Evolutionary conservation across 2,329 filamentous ascomycete species (phyloP), one percentile per base, ranked within the genome.

Genomic region (Penicillium sp.): DNA sequence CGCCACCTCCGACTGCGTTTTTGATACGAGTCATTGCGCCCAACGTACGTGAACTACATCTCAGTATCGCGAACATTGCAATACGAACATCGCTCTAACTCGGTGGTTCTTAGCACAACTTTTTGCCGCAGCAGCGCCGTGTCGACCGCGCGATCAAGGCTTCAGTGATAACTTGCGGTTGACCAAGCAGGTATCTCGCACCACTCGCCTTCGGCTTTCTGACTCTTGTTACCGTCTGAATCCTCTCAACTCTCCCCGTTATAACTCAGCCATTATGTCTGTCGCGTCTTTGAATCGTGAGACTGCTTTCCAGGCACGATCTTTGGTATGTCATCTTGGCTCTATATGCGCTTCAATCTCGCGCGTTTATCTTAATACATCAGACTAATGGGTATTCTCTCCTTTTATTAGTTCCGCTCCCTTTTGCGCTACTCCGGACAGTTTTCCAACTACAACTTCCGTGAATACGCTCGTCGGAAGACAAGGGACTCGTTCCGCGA

Each of bases 401-500:
- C 22, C 14, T 14, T 22, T 48, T 3, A 34, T 50, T 61, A 96
- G 92, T 97, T 96, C 78, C 92, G 94, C 64, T 93, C 93, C 70
- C 81, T 99, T 67, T 81, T 97, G 69, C 89, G 92, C 66, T 89
- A 94, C 74, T 87, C 91, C 60, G 82, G 83, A 60, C 89, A 96
- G 71, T 97, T 99, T 76, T 85, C 91, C 60, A 86, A 89, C 66
- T 99, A 97, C 81, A 99, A 97, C 79, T 99, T 97, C 82, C 86
- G 94, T 78, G 93, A 97, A 75, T 99, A 99, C 76, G 92, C 94
- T 52, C 89, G 87, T 76, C 88, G 94, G 71, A 85, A 93, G 75
- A 96, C 94, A 72, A 85, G 84, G 73, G 94, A 97, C 79, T 88
- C 90, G 5, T 99, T 97, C 76, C 85, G 89, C 67, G 91, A 96